Base-by-base conservation (phyloP, 441 rosid genomes). In the Arabidopsis hybrid region DNA sequence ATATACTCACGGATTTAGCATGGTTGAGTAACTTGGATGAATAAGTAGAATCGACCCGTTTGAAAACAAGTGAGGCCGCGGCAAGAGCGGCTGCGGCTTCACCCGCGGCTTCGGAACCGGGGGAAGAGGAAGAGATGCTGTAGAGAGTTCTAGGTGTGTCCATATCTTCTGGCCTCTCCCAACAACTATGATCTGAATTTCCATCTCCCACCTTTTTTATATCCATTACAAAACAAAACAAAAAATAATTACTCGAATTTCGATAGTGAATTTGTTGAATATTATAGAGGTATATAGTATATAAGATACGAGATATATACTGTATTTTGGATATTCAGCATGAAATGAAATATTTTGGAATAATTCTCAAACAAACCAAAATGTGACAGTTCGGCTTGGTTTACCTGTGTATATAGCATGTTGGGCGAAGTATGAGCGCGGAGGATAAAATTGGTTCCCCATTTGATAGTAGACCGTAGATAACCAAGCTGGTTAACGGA, bases 161-260 rank as follows among this genome's bases (percentile, higher is more conserved):
- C 93, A 87, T 89, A 75, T 87, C 93, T 71, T 89, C 88, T 6
- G 93, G 91, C 11, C 93, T 75, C 80, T 89, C 89, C 93, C 89
- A 87, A 55, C 91, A 87, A 21, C 69, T 74, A 32, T 89, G 94
- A 73, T 89, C 94, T 42, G 78, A 55, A 51, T 87, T 83, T 31
- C 86, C 90, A 78, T 89, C 89, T 74, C 94, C 94, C 38, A 89
- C 86, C 93, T 85, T 77, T 64, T 21, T 65, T 58, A 6, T 17
- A 36, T 38, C 29, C 64, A 52, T 61, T 52, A 45, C 14, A 31
- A 51, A 74, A 40, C 17, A 31, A n/a, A 32, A 13, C 4, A 1
- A 17, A 60, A 29, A 47, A 3, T 3, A 6, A 8, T 32, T 1
- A 29, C 6, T 43, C 0, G 14, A 34, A 6, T 34, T 34, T 45